A percentile compares a stretch with the other conserved stretches of the same genome.
These are phyloP conservation scores for Colletotrichum tabaci DNA, from an alignment of 2,329 filamentous ascomycete genomes.

Conservation along the genomic window DNA sequence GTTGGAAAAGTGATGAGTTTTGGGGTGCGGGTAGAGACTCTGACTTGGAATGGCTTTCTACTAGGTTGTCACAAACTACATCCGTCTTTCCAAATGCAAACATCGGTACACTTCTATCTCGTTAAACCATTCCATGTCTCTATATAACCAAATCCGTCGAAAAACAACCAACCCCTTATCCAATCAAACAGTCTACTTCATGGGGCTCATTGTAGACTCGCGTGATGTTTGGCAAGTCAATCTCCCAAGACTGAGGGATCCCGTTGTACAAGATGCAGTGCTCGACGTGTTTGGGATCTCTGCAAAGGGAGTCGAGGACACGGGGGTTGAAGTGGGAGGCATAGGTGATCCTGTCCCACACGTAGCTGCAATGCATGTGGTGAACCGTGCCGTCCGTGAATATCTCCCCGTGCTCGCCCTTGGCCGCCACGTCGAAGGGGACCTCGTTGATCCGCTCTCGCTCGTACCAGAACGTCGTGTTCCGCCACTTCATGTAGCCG, in stretches of 20 bases:
- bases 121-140: too few relatives aligned
- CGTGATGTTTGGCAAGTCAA: constrained; percentile 36
- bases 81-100: too few relatives aligned
- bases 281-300: constrained; percentile 33
- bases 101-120: too few relatives aligned
- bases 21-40: too few relatives aligned
- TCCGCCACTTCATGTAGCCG: constrained; percentile 33
- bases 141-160: too few relatives aligned
- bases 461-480: constrained; percentile 36
- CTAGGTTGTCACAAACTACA: too few relatives aligned
- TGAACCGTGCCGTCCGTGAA: constrained; percentile 35
- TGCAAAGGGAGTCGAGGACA: constrained; percentile 27
- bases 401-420: constrained; percentile 31
- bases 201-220: constrained; percentile 33
- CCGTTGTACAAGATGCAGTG: constrained; percentile 36
- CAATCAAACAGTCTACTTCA: constrained; percentile 29
- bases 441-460: constrained; percentile 30
- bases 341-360: constrained; percentile 37
- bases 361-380: constrained; percentile 38
- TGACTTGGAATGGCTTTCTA: too few relatives aligned
- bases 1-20: too few relatives aligned
- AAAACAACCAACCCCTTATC: background rate
- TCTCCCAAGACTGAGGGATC: constrained; percentile 34
- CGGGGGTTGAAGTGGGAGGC: constrained; percentile 32
- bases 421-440: constrained; percentile 28